These are phyloP conservation scores for Myxozyma neglecta DNA, from an alignment of 805 yeast genomes.

Conservation along the genomic window DNA sequence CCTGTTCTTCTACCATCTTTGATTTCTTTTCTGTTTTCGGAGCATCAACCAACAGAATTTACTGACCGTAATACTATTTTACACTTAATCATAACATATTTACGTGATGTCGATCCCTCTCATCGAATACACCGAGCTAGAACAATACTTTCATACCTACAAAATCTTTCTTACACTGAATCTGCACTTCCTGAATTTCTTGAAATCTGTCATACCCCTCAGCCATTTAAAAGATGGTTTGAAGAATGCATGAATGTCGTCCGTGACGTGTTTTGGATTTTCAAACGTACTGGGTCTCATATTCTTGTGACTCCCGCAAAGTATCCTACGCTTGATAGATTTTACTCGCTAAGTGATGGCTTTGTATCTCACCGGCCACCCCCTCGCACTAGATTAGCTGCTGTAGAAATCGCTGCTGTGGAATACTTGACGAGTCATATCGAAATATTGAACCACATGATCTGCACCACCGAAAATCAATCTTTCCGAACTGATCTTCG, in stretches of 20 bases:
- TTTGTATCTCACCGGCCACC: too few species aligned
- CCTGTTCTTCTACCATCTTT: constrained; percentile 11
- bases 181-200: constrained; percentile 15
- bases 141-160: constrained; percentile 9
- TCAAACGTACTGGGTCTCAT: not conserved
- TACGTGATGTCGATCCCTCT: not conserved
- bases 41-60: constrained; percentile 18
- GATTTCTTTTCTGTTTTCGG: constrained; percentile 15
- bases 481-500: constrained; percentile 5
- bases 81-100: constrained; percentile 1
- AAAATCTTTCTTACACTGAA: constrained; percentile 5
- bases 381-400: not conserved
- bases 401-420: constrained; percentile 17
- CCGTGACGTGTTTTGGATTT: constrained; percentile 26
- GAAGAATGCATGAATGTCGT: constrained; percentile 16
- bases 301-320: constrained; percentile 3
- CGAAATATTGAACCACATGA: constrained; percentile 15
- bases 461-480: constrained; percentile 5
- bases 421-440: constrained; percentile 28
- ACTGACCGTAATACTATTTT: constrained; percentile 14
- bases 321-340: not conserved
- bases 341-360: not conserved
- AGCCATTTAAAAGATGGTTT: constrained; percentile 24
- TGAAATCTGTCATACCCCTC: constrained; percentile 14
- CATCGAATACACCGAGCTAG: constrained; percentile 7